These are phyloP conservation scores for Arthrocladium fulminans DNA, from an alignment of 2,329 filamentous ascomycete genomes.

Conservation along the genomic window DNA sequence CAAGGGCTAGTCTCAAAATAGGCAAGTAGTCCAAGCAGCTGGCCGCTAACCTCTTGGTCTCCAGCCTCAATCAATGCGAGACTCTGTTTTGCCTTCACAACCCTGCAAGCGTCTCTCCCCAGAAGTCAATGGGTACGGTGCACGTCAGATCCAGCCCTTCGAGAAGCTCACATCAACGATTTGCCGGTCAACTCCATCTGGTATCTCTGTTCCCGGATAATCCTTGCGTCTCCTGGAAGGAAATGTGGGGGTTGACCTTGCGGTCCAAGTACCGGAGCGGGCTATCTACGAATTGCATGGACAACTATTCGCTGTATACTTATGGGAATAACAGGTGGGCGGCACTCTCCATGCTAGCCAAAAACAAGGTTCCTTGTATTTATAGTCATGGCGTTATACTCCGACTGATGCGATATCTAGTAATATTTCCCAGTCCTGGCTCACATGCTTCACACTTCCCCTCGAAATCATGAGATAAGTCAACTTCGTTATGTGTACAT, in stretches of 20 bases:
- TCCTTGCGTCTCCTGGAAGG: not conserved
- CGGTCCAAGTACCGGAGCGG: not conserved
- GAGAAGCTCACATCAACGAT: not conserved
- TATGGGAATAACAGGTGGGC: not conserved
- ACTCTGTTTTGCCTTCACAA: not conserved
- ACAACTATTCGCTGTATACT: too few species aligned
- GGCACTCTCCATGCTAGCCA: not conserved
- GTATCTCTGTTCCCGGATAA: constrained; percentile 3
- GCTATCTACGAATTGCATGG: not conserved
- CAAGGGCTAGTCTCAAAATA: not conserved
- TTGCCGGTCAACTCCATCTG: not conserved
- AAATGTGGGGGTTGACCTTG: not conserved
- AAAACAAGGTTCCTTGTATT: not conserved
- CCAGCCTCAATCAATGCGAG: not conserved
- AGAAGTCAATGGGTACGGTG: not conserved
- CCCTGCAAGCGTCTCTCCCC: not conserved
- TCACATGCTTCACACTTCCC: not conserved
- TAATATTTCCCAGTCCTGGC: not conserved
- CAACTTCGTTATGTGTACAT: constrained; percentile 1
- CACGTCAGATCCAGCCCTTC: not conserved
- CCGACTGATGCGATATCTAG: not conserved
- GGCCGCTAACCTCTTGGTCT: not conserved
- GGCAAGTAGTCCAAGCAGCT: constrained; percentile 5
- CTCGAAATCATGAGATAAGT: not conserved
- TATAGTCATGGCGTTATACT: not conserved